Conservation (phyloP, 345 rosid genomes). For the Eucalyptus polyanthemos region DNA sequence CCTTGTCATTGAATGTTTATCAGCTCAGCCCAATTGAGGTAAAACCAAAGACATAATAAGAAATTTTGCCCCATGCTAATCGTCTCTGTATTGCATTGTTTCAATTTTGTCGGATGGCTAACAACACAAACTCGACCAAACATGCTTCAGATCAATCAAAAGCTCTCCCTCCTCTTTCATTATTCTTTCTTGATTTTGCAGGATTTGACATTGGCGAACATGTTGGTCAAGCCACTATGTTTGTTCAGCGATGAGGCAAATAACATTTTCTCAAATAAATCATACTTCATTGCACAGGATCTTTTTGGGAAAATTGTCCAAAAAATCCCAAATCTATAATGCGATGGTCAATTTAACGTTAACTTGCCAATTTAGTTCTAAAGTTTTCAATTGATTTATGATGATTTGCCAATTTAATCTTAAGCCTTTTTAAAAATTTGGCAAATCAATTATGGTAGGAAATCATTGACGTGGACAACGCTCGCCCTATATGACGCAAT, state of each 20-base stretch:
- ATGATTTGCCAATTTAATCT: too few relatives aligned
- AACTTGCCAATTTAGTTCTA: not conserved
- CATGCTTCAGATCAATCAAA: not conserved
- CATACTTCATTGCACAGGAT: conserved; percentile 23
- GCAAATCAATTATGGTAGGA: not conserved
- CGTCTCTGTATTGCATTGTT: not conserved
- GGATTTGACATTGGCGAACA: conserved; percentile 39
- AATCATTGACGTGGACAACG: rapidly evolving
- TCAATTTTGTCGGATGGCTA: not conserved
- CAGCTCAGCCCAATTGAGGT: conserved; percentile 39
- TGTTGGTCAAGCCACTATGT: conserved; percentile 19
- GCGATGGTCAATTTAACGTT: rapidly evolving
- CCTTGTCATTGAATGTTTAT: not conserved
- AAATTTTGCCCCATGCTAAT: not conserved
- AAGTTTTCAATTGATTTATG: too few relatives aligned
- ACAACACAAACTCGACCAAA: not conserved
- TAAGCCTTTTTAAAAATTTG: not conserved
- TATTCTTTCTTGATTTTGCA: not conserved
- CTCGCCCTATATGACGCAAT: rapidly evolving
- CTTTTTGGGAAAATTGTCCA: not conserved
- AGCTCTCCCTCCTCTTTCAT: not conserved
- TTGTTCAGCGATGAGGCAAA: conserved; percentile 8
- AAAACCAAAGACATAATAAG: not conserved
- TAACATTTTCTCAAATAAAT: conserved; percentile 11
- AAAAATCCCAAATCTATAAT: too few relatives aligned